These are phyloP conservation scores for Avena atlantica DNA, from an alignment of 176 grass and related monocot species.

Conservation along the genomic window DNA sequence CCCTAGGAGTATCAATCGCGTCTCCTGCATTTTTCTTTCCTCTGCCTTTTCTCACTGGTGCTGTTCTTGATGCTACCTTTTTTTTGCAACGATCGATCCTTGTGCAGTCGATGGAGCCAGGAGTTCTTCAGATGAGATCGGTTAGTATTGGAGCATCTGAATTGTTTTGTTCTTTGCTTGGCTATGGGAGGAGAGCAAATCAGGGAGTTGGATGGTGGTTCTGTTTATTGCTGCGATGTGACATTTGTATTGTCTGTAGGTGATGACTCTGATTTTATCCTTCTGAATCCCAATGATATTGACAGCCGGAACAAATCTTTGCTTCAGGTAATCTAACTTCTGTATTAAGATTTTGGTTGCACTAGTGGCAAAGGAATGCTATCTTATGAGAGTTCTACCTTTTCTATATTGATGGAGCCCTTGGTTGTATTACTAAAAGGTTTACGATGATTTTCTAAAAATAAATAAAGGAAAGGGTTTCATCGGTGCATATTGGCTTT, in stretches of 20 bases:
- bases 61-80: background rate
- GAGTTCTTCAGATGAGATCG: constrained; percentile 22
- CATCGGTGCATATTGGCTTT: background rate
- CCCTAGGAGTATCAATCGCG: background rate
- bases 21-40: background rate
- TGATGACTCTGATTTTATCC: constrained; percentile 47
- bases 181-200: background rate
- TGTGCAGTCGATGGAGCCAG: constrained; percentile 52
- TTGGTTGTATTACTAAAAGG: background rate
- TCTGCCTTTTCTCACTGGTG: background rate
- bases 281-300: constrained; percentile 65
- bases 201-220: background rate
- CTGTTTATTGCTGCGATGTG: background rate
- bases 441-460: background rate
- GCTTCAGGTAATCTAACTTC: constrained; percentile 60
- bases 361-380: background rate
- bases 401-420: background rate
- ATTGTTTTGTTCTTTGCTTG: background rate
- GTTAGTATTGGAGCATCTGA: constrained; percentile 16
- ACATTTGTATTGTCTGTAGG: constrained; percentile 17
- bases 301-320: constrained; percentile 60
- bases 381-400: background rate
- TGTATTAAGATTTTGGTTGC: background rate
- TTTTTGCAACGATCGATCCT: constrained; percentile 22
- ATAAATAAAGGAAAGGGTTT: background rate